Percentiles rank a stretch among this genome's conserved stretches.
phyloP scores from a whole-genome alignment of 768 basidiomycete genomes.

The Jaapia argillacea region DNA sequence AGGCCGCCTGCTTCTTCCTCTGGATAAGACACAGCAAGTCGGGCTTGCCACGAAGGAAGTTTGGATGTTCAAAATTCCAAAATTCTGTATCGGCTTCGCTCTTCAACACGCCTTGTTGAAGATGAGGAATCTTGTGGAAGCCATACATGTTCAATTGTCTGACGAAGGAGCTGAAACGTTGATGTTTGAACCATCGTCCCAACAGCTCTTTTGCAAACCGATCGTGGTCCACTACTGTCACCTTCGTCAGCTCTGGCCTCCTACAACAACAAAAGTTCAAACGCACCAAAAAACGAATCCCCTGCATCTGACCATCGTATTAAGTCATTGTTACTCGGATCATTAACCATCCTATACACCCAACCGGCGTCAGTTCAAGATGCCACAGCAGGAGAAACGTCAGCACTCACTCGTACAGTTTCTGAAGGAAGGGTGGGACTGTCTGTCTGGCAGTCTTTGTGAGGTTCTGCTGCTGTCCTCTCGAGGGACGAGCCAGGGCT shows the following conservation, averaged over 20 bases:
- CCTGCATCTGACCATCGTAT: conserved; percentile 90
- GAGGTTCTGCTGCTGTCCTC: conserved; percentile 28
- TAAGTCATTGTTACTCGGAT: conserved; percentile 68
- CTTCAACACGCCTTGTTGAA: conserved; percentile 88
- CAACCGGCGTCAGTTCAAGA: conserved; percentile 4
- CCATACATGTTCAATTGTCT: conserved; percentile 95
- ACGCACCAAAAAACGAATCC: conserved; percentile 82
- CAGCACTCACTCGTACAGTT: conserved; percentile 74
- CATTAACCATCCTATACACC: conserved; percentile 76
- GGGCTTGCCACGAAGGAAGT: conserved; percentile 84
- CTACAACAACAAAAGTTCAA: no score
- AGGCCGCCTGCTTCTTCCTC: conserved; percentile 57
- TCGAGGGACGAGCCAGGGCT: conserved; percentile 38
- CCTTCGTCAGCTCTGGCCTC: conserved; percentile 1
- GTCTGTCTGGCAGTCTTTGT: conserved; percentile 37
- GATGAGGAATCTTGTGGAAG: conserved; percentile 91
- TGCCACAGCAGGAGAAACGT: conserved; percentile 4
- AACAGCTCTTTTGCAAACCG: conserved; percentile 84
- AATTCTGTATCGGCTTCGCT: conserved; percentile 73
- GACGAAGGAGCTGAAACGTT: conserved; percentile 89
- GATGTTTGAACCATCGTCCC: conserved; percentile 95
- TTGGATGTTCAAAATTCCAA: conserved; percentile 87
- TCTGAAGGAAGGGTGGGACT: conserved; percentile 84
- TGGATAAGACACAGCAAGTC: conserved; percentile 83
- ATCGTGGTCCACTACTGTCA: conserved; percentile 81